Percentiles rank a stretch among this genome's conserved stretches.
Evolutionary conservation across 2,329 filamentous ascomycete genomes (phyloP).

Genomic region (Fusarium transvaalense): DNA sequence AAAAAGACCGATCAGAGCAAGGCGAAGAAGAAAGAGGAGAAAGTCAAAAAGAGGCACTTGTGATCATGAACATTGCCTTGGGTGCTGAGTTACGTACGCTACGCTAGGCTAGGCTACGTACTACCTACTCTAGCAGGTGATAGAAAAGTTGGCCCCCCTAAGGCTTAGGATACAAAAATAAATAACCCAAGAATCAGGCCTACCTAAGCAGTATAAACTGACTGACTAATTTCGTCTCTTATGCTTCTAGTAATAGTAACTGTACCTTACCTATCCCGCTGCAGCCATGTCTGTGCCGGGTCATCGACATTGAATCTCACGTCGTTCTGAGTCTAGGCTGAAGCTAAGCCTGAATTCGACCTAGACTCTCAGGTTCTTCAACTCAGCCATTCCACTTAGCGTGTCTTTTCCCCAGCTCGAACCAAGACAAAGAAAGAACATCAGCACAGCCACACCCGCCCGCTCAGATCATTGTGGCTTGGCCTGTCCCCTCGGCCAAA

Average conservation of each 20-base stretch:
- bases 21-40: slow-evolving; percentile 5
- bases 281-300: slow-evolving; percentile 3
- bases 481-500: slow-evolving; percentile 26
- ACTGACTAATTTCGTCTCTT: no score
- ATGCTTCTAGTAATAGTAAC: no score
- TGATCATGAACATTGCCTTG: slow-evolving; percentile 27
- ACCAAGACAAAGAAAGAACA: background rate
- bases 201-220: no score
- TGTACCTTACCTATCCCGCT: slow-evolving; percentile 5
- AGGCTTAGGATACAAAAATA: background rate
- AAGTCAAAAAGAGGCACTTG: slow-evolving; percentile 30
- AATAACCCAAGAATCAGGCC: no score
- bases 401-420: slow-evolving; percentile 1
- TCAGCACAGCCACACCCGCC: slow-evolving; percentile 7
- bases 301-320: slow-evolving; percentile 19
- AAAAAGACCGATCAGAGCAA: slow-evolving; percentile 11
- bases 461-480: slow-evolving; percentile 16
- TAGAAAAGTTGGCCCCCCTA: no score
- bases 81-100: slow-evolving; percentile 4
- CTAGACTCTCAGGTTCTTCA: slow-evolving; percentile 15
- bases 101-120: no score
- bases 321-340: slow-evolving; percentile 19
- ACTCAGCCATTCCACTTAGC: slow-evolving; percentile 19
- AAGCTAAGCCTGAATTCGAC: slow-evolving; percentile 16
- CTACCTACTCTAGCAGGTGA: no score